These are phyloP conservation scores for Acacia acuminata DNA, from an alignment of 306 rosid species.

Conservation along the genomic window DNA sequence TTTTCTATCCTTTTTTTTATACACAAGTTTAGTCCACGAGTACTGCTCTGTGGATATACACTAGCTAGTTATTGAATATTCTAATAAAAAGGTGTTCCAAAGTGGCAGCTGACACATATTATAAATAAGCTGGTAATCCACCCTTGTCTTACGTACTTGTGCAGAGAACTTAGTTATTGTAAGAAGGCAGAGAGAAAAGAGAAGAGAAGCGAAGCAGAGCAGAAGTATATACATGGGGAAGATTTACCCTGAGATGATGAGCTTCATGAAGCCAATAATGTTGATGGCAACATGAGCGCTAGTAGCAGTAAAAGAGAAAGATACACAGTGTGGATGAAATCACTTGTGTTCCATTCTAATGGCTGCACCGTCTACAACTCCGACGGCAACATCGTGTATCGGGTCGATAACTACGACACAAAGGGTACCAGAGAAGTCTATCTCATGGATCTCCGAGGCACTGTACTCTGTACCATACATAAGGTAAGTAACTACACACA, in stretches of 20 bases:
- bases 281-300: background rate
- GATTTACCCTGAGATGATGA: slow-evolving; percentile 38
- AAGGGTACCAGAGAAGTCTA: slow-evolving; percentile 69
- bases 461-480: slow-evolving; percentile 55
- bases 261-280: background rate
- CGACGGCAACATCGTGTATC: slow-evolving; percentile 64
- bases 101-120: background rate
- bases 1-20: no score
- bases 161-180: background rate
- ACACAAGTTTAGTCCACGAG: background rate
- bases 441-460: slow-evolving; percentile 86
- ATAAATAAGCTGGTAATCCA: slow-evolving; percentile 32
- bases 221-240: slow-evolving; percentile 29
- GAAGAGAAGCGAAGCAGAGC: background rate
- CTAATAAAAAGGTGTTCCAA: background rate
- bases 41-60: background rate
- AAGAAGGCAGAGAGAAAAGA: background rate
- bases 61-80: background rate
- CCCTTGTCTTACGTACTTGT: background rate
- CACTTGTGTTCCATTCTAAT: slow-evolving; percentile 72
- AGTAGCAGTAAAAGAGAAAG: slow-evolving; percentile 45
- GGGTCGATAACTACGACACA: slow-evolving; percentile 80
- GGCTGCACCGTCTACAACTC: slow-evolving; percentile 87
- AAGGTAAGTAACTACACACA: slow-evolving; percentile 34
- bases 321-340: slow-evolving; percentile 91